phyloP scores from a whole-genome alignment of 805 yeast genomes.

The Candida easanensis region DNA sequence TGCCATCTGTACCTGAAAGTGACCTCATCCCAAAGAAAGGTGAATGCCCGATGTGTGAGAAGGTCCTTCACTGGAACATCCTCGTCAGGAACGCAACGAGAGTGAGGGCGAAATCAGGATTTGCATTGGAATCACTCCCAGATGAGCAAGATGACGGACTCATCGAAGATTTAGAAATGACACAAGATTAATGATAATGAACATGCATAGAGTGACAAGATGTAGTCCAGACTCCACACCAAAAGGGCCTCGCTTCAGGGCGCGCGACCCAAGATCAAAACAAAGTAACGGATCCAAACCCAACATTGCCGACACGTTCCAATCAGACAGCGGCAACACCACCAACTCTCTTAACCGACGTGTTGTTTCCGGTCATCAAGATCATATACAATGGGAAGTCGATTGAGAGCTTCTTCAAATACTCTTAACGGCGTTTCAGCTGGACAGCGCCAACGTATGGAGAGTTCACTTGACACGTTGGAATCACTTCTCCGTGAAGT shows the following conservation, averaged over 20 bases:
- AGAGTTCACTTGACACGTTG: constrained; percentile 18
- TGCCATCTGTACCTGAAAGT: constrained; percentile 1
- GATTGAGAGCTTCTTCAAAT: not conserved
- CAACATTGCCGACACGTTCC: too few relatives aligned
- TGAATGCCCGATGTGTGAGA: constrained; percentile 8
- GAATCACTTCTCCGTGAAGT: constrained; percentile 29
- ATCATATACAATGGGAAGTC: not conserved
- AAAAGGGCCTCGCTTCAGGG: too few relatives aligned
- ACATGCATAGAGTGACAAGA: too few relatives aligned
- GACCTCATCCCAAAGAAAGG: constrained; percentile 13
- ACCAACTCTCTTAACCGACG: too few relatives aligned
- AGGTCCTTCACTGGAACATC: constrained; percentile 4
- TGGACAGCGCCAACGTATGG: constrained; percentile 10
- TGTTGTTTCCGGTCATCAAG: too few relatives aligned
- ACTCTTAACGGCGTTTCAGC: not conserved
- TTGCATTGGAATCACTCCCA: not conserved
- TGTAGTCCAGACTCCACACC: too few relatives aligned
- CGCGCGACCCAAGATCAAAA: not conserved
- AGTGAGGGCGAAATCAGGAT: constrained; percentile 3
- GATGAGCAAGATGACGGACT: not conserved
- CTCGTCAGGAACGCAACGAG: constrained; percentile 11
- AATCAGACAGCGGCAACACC: too few relatives aligned
- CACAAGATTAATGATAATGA: too few relatives aligned
- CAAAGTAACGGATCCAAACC: not conserved
- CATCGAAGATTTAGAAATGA: not conserved